Evolutionary conservation across 495 filamentous ascomycete species (phyloP).

Genomic region (Podospora comata): DNA sequence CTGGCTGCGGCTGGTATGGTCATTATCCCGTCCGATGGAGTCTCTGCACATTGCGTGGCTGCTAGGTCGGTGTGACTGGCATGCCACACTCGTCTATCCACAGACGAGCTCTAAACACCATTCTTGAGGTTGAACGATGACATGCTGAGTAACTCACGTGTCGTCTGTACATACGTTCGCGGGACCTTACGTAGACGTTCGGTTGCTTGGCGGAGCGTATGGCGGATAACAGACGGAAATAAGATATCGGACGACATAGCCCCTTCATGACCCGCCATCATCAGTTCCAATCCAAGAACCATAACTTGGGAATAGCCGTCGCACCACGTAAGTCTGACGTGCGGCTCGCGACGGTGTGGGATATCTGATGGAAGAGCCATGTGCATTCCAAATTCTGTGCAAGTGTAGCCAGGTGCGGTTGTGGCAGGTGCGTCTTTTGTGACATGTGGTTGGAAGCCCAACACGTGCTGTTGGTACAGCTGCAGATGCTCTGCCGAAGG

Average conservation of each 20-base stretch:
- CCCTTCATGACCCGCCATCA: constrained; percentile 3
- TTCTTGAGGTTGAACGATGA: neutral
- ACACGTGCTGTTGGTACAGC: constrained; percentile 3
- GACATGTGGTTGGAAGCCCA: constrained; percentile 8
- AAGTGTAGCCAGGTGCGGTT: constrained; percentile 1
- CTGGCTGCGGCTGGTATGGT: neutral
- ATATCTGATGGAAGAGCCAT: neutral
- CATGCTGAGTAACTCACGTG: constrained; percentile 10
- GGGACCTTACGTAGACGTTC: constrained; percentile 3
- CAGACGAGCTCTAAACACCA: neutral
- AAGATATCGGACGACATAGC: constrained; percentile 15
- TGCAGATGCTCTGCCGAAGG: neutral
- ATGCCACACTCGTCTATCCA: neutral
- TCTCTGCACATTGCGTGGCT: neutral
- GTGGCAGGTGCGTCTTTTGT: neutral
- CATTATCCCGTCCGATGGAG: neutral
- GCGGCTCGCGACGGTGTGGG: neutral
- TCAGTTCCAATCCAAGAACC: neutral
- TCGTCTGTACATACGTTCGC: neutral
- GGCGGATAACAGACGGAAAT: constrained; percentile 8
- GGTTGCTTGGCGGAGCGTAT: neutral
- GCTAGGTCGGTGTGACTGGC: neutral
- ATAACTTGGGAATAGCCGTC: neutral
- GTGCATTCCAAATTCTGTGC: neutral
- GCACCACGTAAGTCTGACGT: constrained; percentile 16